Base-by-base conservation (phyloP, 768 basidiomycete genomes). In the Hypholoma sublateritium region DNA sequence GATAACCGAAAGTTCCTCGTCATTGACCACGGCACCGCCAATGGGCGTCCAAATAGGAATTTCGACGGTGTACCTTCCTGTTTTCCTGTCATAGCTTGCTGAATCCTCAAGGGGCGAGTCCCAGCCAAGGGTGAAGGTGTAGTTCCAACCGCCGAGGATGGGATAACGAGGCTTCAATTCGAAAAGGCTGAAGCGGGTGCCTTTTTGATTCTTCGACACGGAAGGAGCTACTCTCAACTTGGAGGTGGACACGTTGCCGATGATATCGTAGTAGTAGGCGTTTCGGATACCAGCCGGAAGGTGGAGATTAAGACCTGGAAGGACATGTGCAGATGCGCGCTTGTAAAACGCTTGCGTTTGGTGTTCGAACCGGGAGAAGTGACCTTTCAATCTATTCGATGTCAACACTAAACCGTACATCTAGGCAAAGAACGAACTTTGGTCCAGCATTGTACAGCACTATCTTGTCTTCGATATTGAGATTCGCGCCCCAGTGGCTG, bases 161-260 rank as follows among this genome's bases (percentile, higher is more conserved):
- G 97, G 97, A 71, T 95, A 99, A 44, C 97, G 83, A 0, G 97
- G 96, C 39, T 80, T 80, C 48, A 98, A 69, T 65, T 98, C 95
- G 22, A 99, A 78, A 21, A 88, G 60, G 52, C 91, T 91, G 65
- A 79, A 78, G 43, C 82, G 78, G 55, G 76, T 78, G 13, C 74
- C 72, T 55, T 77, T 78, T 57, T 73, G 72, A n/a, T 78, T 79
- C 63, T 85, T 85, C 3, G 87, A 77, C 5, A 80, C 75, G 5
- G 89, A 84, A 41, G 88, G 87, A 1, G 84, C 80, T 39, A 76
- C 75, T 16, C 93, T 87, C 64, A 98, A 82, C 58, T 80, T 84
- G 1, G 96, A 97, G 5, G 95, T 98, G 1, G 96, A 98, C 42
- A 99, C 95, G 68, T 99, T 99, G 51, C 97, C 97, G 63, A 95